Evolutionary conservation across 129 eudicot species (phyloP), one percentile per base, ranked within the genome.

Genomic region (Silybum marianum): DNA sequence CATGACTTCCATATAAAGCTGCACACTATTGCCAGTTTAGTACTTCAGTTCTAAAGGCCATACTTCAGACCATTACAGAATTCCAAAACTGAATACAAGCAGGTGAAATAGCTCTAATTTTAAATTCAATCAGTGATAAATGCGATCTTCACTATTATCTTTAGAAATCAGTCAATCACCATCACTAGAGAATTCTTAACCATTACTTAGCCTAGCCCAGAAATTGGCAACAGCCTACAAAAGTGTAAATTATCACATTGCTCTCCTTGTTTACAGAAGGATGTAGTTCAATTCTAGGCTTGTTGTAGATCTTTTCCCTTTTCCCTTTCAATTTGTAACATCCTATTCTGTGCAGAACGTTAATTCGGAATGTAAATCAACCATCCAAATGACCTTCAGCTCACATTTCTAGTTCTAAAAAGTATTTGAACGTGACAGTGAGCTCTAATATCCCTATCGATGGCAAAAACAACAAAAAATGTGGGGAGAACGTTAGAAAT

Each of bases 1-100:
- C 39, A n/a, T 19, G 12, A 46, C 32, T 58, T 36, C 62, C 80
- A 73, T 66, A 19, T 71, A 71, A 80, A 79, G 72, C 76, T 21
- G 51, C 76, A 46, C 9, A 46, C 48, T 44, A 40, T 73, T 25
- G 18, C 39, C 19, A n/a, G 12, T 22, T 80, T 70, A 40, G 51
- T 28, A 28, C 48, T 30, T 79, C 44, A 23, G 69, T 30, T 76
- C 80, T 62, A 26, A 63, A 26, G 13, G 13, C 82, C 58, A 10
- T 48, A 46, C 38, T 69, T 69, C 14, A 70, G 36, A 75, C 69
- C 58, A 65, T 65, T 36, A 39, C 42, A 77, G 38, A 79, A 3
- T 46, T 79, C 70, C 54, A 48, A n/a, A 42, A 79, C 69, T 22
- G 60, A 36, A 77, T 36, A 26, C 40, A 63, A 9, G 66, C 66